Evolutionary conservation across 306 rosid genomes (phyloP), one percentile per base, ranked within the genome.

Genomic region (Rosa rugosa): DNA sequence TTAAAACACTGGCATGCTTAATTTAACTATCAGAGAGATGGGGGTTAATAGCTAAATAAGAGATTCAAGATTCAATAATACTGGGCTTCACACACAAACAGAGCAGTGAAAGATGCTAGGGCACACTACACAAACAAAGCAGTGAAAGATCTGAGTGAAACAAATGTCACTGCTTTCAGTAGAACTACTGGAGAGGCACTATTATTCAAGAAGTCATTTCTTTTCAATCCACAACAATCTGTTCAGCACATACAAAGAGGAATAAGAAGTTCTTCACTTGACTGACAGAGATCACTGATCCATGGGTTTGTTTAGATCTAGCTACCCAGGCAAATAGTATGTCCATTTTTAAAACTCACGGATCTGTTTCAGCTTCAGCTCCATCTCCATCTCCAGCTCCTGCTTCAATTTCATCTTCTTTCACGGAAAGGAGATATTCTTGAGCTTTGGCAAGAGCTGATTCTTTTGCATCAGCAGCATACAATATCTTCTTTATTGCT

Each of bases 361-460:
- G 76, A 31, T 80, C 87, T 6, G 76, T 34, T 60, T 66, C 85
- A 4, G 49, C 34, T 83, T 83, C 84, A 38, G 40, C 76, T 69
- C 84, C 83, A 5, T 23, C 6, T 73, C 80, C 86, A 18, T n/a
- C 77, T 69, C 84, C 83, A 5, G 36, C 6, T 73, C 80, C 86
- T 13, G 25, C 71, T 73, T 80, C 90, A 45, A 31, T 69, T 65
- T 75, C 88, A n/a, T 45, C 81, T 54, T 87, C 90, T 72, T 87
- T 89, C 63, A 82, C 11, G 4, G 80, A 72, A 51, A 86, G 76
- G 41, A 96, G 88, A 85, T 84, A 93, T 5, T 89, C 97, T 85
- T 91, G 97, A 36, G 99, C 99, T 82, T 91, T 91, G 34, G 91
- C 87, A 41, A 96, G 85, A 57, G 99, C 93, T 0, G 98, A 96